Base-by-base conservation (phyloP, 345 rosid species). In the Chamaenerion angustifolium region DNA sequence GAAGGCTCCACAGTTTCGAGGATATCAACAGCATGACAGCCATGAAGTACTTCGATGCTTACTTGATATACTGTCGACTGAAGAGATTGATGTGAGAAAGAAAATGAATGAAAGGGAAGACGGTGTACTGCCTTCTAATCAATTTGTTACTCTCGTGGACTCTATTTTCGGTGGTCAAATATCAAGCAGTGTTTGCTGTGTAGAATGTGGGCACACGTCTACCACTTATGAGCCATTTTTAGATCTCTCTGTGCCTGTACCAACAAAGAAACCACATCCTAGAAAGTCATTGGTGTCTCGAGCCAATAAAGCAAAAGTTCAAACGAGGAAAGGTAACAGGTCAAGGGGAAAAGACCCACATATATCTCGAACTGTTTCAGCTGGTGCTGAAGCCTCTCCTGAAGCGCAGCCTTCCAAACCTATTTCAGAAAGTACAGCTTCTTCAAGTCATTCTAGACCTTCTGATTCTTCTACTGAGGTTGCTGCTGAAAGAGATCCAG, bases 11-110 rank as follows among this genome's bases (percentile, higher is more conserved):
- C 95, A 88, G 49, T 93, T 93, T 67, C 73, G 67, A 61, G 99
- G 97, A 59, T 85, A 73, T 68, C 92, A 85, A 64, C 99, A 85
- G 74, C 97, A 93, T 54, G 99, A 93, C 51, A 81, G 97, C 59
- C 99, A 93, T 63, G 97, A 93, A 73, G 67, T 93, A 72, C 85
- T 93, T 54, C 73, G 73, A 6, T 88, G 78, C 75, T 71, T 93
- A 58, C 86, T 93, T 56, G 99, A 93, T 67, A 69, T 76, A 8
- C 70, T 88, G 74, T 79, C 84, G 48, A 66, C 80, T 10, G 99
- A 93, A 68, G 99, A 88, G 68, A 67, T 81, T 35, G 68, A 59
- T 48, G 59, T 52, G 43, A 70, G 71, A 55, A 85, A 66, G 53
- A 18, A 47, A 71, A 56, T 51, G 57, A 64, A 60, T 63, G 72